Percentiles rank a stretch among this genome's conserved stretches.
phyloP scores from a whole-genome alignment of 192 early-diverging fungal species.

The Mortierella alpina region DNA sequence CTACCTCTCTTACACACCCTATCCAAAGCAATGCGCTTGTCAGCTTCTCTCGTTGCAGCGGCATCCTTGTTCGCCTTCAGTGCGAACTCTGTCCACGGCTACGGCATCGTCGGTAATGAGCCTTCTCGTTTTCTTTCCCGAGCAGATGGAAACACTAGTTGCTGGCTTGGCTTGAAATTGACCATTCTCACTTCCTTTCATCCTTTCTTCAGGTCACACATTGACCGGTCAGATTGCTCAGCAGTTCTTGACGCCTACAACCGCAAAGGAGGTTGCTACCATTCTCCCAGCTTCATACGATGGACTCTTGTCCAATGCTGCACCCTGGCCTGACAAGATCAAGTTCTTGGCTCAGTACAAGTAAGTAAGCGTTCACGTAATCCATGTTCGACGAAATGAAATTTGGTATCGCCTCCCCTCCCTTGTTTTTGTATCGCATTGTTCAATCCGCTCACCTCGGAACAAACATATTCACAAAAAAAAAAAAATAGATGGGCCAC shows the following conservation, averaged over 20 bases:
- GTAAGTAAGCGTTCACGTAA: constrained; percentile 5
- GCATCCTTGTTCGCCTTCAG: constrained; percentile 22
- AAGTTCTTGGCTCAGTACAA: constrained; percentile 16
- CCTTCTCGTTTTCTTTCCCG: neutral
- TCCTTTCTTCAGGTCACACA: constrained; percentile 39
- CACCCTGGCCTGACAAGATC: constrained; percentile 31
- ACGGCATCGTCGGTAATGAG: constrained; percentile 17
- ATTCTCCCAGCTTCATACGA: constrained; percentile 35
- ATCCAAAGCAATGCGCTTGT: constrained; percentile 18
- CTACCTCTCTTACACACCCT: no score
- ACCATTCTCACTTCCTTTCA: neutral
- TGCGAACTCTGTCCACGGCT: constrained; percentile 28
- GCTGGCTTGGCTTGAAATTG: neutral
- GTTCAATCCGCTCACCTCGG: neutral
- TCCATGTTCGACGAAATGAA: neutral
- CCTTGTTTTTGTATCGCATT: neutral
- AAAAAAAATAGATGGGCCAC: constrained; percentile 19
- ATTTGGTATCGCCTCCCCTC: neutral
- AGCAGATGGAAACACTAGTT: neutral
- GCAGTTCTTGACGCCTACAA: constrained; percentile 49
- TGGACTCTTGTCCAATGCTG: constrained; percentile 41
- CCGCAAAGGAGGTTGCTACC: constrained; percentile 10
- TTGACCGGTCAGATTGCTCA: constrained; percentile 56
- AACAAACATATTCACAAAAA: neutral
- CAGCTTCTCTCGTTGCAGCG: neutral